Evolutionary conservation across 2,329 filamentous ascomycete species (phyloP), one percentile per base, ranked within the genome.

Genomic region (Claviceps pazoutovae): DNA sequence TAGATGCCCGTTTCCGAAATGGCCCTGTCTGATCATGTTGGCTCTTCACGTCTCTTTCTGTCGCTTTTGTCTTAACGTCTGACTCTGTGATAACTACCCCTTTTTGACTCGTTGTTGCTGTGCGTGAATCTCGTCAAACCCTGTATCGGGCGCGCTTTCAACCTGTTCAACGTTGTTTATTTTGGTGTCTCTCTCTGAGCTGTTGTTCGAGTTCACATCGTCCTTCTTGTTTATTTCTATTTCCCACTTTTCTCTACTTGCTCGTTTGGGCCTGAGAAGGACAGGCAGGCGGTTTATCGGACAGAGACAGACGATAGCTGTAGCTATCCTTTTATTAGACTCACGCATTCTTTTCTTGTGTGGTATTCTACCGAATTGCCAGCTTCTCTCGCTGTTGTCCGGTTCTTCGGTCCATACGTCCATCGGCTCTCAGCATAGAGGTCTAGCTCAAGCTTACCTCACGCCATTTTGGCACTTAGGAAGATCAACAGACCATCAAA

Each of bases 271-370:
- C 30, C 9, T 34, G 30, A 34, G 30, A 37, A 45, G 19, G 21
- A 44, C 36, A 16, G 41, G 23, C 19, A 16, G 39, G 36, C 19
- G 17, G 39, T 26, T 6, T 30, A 16, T 49, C 39, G 45, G 36
- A 46, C 44, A 52, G 57, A 46, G 55, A 55, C 51, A 53, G 46
- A 52, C 54, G 53, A 52, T 55, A 56, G 55, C 53, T 57, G 51
- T 58, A 56, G 52, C 55, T 57, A 57, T 53, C 53, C 51, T 48
- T 52, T 57, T 58, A 55, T 56, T 51, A 55, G 52, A 58, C 53
- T 49, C 56, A 49, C 50, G 26, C 16, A 14, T 55, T 54, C 51
- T 52, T 52, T 50, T 54, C 37, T 38, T 55, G 52, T 53, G 46
- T 54, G 55, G 50, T 55, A 50, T n/a, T 53, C 44, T 55, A 34